A percentile compares a stretch with the other conserved stretches of the same genome.
Conservation (phyloP, 176 grass and related monocot species). For the Tillandsia leiboldiana region DNA sequence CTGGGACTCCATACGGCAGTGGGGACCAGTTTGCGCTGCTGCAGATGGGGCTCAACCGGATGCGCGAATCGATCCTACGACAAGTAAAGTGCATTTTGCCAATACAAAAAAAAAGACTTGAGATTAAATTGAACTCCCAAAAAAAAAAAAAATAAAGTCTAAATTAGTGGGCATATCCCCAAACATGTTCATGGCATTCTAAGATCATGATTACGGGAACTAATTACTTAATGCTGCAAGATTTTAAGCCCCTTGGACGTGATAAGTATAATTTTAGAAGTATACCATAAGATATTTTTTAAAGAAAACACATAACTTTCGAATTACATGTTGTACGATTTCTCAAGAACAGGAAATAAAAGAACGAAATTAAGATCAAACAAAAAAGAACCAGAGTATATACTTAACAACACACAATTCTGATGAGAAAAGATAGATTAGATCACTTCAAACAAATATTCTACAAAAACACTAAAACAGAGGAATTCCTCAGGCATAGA, state of each 20-base stretch:
- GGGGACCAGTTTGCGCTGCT: constrained; percentile 3
- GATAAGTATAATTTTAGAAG: not conserved
- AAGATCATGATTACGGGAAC: not conserved
- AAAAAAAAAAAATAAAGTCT: constrained; percentile 2
- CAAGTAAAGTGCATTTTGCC: not conserved
- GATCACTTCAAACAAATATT: not conserved
- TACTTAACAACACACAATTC: not conserved
- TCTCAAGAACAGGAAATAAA: not conserved
- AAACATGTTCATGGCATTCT: constrained; percentile 2
- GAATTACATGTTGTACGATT: not conserved
- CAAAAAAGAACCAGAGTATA: no score
- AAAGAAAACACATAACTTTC: not conserved
- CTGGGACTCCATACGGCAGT: constrained; percentile 24
- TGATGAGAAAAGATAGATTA: not conserved
- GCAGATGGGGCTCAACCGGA: not conserved
- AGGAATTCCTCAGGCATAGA: not conserved
- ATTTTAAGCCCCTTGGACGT: not conserved
- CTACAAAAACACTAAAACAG: not conserved
- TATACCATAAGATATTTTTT: not conserved
- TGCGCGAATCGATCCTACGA: constrained; percentile 18
- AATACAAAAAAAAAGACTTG: constrained; percentile 11
- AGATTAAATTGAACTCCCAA: not conserved
- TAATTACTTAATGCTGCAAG: not conserved
- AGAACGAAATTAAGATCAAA: not conserved
- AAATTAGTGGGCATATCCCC: constrained; percentile 15